These are phyloP conservation scores for Peronosclerospora sorghi DNA, from an alignment of 352 stramenopile genomes.

Conservation along the genomic window DNA sequence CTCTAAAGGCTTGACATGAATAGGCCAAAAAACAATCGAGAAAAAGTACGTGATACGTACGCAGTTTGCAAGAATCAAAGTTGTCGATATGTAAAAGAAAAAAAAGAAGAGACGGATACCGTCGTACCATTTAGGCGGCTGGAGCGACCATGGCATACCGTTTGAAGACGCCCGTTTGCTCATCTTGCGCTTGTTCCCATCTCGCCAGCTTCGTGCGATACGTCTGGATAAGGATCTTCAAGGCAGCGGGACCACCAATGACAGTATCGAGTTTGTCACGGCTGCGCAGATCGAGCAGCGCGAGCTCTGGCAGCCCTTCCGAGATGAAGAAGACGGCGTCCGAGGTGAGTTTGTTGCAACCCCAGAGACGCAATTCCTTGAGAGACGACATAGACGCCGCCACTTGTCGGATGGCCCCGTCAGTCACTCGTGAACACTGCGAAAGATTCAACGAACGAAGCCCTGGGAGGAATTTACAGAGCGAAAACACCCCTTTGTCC, in stretches of 20 bases:
- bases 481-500: constrained; percentile 38
- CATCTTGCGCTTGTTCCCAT: constrained; percentile 59
- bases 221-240: constrained; percentile 73
- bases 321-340: constrained; percentile 58
- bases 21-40: no score
- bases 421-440: constrained; percentile 70
- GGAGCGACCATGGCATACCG: constrained; percentile 38
- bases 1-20: no score
- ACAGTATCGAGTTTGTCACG: constrained; percentile 67
- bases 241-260: constrained; percentile 57
- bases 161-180: constrained; percentile 66
- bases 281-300: constrained; percentile 65
- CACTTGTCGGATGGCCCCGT: constrained; percentile 52
- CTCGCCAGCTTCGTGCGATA: constrained; percentile 50
- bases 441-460: constrained; percentile 71
- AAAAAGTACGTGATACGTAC: no score
- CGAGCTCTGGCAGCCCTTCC: constrained; percentile 44
- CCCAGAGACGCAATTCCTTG: constrained; percentile 71
- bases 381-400: constrained; percentile 40
- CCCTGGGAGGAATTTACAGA: constrained; percentile 35
- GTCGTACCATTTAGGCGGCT: constrained; percentile 31
- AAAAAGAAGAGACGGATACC: constrained; percentile 3
- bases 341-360: constrained; percentile 73
- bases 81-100: background rate
- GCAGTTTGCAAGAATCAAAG: no score